Conservation (phyloP, 306 rosid genomes). For the Abrus pulchellus region DNA sequence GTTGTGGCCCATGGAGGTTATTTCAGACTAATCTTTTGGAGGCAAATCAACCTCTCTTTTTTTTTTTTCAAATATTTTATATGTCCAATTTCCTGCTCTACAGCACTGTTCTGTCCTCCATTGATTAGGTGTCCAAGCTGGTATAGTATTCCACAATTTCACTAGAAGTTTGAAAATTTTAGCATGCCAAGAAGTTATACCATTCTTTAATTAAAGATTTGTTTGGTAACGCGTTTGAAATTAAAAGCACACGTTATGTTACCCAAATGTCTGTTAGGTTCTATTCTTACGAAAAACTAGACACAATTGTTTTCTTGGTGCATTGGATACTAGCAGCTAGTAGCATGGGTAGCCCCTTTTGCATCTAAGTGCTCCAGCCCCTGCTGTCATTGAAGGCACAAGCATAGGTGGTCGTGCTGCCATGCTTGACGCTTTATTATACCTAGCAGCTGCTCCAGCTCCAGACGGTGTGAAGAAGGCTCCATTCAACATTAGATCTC, state of each 20-base stretch:
- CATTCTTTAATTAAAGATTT: not conserved
- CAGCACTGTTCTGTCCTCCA: not conserved
- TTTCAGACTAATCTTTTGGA: not conserved
- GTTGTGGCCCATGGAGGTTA: not conserved
- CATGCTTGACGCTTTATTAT: conserved; percentile 77
- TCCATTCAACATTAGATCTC: conserved; percentile 81
- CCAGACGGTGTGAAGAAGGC: conserved; percentile 80
- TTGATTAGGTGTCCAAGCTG: not conserved
- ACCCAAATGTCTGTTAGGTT: too few species aligned
- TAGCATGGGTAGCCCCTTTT: conserved; percentile 55
- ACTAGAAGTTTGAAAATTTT: conserved; percentile 2
- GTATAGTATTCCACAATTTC: not conserved
- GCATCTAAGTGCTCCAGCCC: conserved; percentile 74
- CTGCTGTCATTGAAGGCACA: conserved; percentile 70
- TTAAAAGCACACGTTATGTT: too few species aligned
- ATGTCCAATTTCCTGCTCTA: not conserved
- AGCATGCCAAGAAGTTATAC: not conserved
- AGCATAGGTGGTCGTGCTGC: conserved; percentile 67
- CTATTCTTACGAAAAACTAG: too few species aligned
- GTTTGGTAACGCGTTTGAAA: too few species aligned
- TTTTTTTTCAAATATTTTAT: not conserved
- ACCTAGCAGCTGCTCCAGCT: conserved; percentile 63
- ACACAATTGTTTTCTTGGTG: not conserved
- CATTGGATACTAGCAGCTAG: conserved; percentile 10
- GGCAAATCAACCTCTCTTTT: not conserved